Evolutionary conservation across 2,329 filamentous ascomycete genomes (phyloP).

Genomic region (Ilyonectria robusta): DNA sequence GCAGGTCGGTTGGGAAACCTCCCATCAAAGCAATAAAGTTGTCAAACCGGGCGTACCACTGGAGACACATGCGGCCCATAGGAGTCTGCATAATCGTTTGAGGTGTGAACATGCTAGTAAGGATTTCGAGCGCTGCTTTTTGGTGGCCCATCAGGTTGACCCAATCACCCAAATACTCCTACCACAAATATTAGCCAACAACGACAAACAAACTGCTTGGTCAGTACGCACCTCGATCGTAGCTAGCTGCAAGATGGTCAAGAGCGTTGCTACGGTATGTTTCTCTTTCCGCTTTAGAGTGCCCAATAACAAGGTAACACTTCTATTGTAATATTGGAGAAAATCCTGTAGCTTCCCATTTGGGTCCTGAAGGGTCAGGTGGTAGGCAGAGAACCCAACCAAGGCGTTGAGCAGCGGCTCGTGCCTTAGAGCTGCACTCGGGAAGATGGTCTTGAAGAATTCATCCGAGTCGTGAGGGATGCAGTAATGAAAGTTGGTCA

Average conservation of each 20-base stretch:
- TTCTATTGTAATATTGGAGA: constrained; percentile 90
- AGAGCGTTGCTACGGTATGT: constrained; percentile 79
- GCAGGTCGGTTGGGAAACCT: constrained; percentile 80
- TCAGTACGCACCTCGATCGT: constrained; percentile 82
- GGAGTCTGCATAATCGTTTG: constrained; percentile 80
- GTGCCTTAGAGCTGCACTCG: constrained; percentile 79
- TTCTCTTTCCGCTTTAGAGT: constrained; percentile 80
- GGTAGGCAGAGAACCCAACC: constrained; percentile 91
- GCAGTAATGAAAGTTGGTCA: constrained; percentile 88
- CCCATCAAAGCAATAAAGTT: constrained; percentile 87
- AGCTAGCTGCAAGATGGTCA: constrained; percentile 92
- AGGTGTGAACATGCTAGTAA: constrained; percentile 84
- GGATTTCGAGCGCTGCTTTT: constrained; percentile 86
- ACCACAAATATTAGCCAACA: constrained; percentile 20
- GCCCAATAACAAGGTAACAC: constrained; percentile 81
- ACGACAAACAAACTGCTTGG: neutral
- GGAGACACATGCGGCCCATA: constrained; percentile 79
- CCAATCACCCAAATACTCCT: constrained; percentile 98
- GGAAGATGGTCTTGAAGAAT: constrained; percentile 81
- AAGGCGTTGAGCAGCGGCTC: constrained; percentile 89
- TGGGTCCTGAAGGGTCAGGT: constrained; percentile 79
- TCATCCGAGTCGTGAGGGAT: constrained; percentile 78
- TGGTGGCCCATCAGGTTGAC: constrained; percentile 94
- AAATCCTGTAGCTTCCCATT: constrained; percentile 85
- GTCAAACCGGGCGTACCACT: constrained; percentile 95